phyloP scores from a whole-genome alignment of 2,329 filamentous ascomycete genomes.

The Aspergillus brunneoviolaceus region DNA sequence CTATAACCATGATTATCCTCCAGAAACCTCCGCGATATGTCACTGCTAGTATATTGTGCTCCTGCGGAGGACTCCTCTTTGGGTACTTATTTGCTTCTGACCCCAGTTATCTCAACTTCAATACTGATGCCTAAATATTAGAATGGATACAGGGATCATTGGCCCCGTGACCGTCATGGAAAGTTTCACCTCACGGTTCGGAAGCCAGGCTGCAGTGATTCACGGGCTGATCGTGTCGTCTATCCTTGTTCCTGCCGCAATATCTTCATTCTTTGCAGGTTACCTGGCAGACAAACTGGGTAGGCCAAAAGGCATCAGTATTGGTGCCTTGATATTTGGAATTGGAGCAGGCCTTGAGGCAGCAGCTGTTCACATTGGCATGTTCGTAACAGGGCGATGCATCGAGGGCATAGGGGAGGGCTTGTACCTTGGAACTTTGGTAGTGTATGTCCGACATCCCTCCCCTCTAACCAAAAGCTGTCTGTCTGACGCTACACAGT shows the following conservation, averaged over 20 bases:
- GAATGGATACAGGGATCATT: conserved; percentile 55
- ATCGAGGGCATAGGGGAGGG: conserved; percentile 62
- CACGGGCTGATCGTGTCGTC: conserved; percentile 60
- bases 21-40: conserved; percentile 20
- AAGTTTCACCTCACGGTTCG: conserved; percentile 52
- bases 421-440: conserved; percentile 56
- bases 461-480: not conserved
- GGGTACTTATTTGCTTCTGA: conserved; percentile 10
- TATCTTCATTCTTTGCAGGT: conserved; percentile 59
- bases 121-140: not conserved
- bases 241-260: conserved; percentile 58
- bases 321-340: conserved; percentile 55
- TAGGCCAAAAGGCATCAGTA: conserved; percentile 49
- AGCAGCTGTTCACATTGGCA: conserved; percentile 46
- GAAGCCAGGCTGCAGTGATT: conserved; percentile 51
- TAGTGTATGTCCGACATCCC: conserved; percentile 39
- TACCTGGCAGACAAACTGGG: conserved; percentile 55
- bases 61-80: conserved; percentile 20
- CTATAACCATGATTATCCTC: conserved; percentile 7
- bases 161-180: conserved; percentile 61
- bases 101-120: not conserved
- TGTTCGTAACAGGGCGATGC: conserved; percentile 57
- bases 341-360: conserved; percentile 56
- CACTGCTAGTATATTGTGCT: conserved; percentile 20
- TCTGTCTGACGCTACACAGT: conserved; percentile 10